These are phyloP conservation scores for Lepidium sativum DNA, from an alignment of 345 rosid genomes.

Conservation along the genomic window DNA sequence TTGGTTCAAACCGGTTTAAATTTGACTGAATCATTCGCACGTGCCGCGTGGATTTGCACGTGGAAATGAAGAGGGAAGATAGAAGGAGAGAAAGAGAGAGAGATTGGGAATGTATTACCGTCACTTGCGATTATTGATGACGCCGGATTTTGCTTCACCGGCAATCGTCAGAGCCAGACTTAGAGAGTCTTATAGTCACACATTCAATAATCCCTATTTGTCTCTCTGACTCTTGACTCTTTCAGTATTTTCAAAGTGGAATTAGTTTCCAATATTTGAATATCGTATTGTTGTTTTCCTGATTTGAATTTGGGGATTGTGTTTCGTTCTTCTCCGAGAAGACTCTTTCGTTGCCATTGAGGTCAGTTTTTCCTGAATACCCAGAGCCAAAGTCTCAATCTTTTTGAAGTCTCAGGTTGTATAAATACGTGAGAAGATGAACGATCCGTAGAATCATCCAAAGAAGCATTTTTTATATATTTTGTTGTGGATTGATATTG, in stretches of 20 bases:
- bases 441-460: constrained; percentile 18
- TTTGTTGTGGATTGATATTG: neutral
- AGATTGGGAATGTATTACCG: constrained; percentile 1
- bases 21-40: constrained; percentile 13
- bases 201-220: neutral
- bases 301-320: neutral
- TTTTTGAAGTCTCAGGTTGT: neutral
- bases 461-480: neutral
- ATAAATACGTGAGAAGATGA: neutral
- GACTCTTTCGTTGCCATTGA: constrained; percentile 3
- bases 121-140: constrained; percentile 24
- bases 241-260: neutral
- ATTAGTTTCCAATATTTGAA: neutral
- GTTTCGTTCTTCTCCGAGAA: neutral
- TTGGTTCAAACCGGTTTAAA: constrained; percentile 1
- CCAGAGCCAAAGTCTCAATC: neutral
- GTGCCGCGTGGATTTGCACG: constrained; percentile 10
- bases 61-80: constrained; percentile 1
- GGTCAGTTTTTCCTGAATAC: constrained; percentile 7
- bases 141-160: constrained; percentile 25
- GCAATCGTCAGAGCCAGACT: neutral
- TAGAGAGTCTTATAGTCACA: neutral
- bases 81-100: neutral
- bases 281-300: neutral
- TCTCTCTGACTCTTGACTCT: neutral